Evolutionary conservation across 768 basidiomycete species (phyloP), one percentile per base, ranked within the genome.

Genomic region (Asterophora parasitica): DNA sequence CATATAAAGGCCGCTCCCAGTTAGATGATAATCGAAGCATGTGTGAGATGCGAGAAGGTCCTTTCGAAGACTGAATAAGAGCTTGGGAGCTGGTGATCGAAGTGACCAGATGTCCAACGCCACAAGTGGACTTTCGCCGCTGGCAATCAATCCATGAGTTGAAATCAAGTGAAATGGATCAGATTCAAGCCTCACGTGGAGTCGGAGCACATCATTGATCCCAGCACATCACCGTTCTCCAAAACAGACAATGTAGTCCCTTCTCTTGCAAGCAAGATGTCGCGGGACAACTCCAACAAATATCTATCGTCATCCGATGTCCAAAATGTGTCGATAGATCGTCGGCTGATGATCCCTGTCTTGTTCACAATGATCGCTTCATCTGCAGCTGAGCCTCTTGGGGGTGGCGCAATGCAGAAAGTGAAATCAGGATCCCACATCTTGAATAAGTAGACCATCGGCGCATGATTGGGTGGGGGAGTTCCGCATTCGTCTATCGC

Each of bases 371-470:
- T 36, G 10, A 49, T 31, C 10, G 36, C 26, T 11, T 43, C 28
- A 13, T 27, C 41, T 16, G 30, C 48, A 27, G 27, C 30, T 0
- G 26, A 10, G 1, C 44, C 17, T 33, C 19, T 20, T 7, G 7
- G 11, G 1, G 20, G 16, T 7, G 36, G 42, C 11, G 42, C 32
- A 11, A 49, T 36, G 30, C 48, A 43, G 42, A 49, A 49, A 1
- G 42, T 31, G 16, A 44, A 38, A 6, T 48, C 39, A 33, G 17
- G 4, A 12, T 33, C 28, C 13, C 46, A 26, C 4, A 19, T 33
- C 19, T 48, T 48, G 19, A 48, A 34, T 5, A 48, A 39, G 17
- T 41, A 48, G 13, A 15, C 23, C 38, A 48, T 41, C 10, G 38
- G 19, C 0, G 46, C 46, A 19, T 41, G 46, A 3, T 26, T 17